Evolutionary conservation across 768 basidiomycete species (phyloP).

Genomic region (Cytidiella melzeri): DNA sequence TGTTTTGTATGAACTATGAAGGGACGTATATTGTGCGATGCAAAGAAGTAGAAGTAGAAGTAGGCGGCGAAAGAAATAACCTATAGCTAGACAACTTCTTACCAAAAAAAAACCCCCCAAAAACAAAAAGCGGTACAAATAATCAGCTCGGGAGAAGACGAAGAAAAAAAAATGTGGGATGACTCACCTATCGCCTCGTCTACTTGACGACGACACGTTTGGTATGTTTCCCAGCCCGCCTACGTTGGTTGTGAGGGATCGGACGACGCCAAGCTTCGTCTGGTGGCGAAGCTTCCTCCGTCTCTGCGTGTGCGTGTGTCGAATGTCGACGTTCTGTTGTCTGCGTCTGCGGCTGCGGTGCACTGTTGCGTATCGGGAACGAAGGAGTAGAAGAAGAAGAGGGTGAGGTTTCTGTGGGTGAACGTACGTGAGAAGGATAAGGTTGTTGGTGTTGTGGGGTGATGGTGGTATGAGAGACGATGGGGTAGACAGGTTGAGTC

Average conservation of each 20-base stretch:
- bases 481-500: conserved; percentile 10
- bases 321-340: conserved; percentile 2
- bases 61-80: no score
- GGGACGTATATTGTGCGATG: no score
- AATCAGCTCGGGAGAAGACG: no score
- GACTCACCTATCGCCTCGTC: no score
- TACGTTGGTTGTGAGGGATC: conserved; percentile 67
- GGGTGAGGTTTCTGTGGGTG: conserved; percentile 2
- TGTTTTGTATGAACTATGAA: no score
- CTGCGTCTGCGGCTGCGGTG: conserved; percentile 1
- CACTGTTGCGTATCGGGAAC: conserved; percentile 1
- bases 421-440: conserved; percentile 4
- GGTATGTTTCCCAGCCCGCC: conserved; percentile 78
- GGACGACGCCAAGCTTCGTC: conserved; percentile 72
- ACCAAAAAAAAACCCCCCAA: background rate
- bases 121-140: background rate
- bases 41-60: no score
- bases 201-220: conserved; percentile 50
- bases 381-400: no score
- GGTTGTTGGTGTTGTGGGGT: conserved; percentile 12
- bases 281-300: conserved; percentile 50
- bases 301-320: conserved; percentile 9
- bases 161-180: no score
- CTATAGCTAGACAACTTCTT: background rate
- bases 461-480: conserved; percentile 10